Conservation (phyloP, 345 rosid genomes). For the Lenwebbia sp. region DNA sequence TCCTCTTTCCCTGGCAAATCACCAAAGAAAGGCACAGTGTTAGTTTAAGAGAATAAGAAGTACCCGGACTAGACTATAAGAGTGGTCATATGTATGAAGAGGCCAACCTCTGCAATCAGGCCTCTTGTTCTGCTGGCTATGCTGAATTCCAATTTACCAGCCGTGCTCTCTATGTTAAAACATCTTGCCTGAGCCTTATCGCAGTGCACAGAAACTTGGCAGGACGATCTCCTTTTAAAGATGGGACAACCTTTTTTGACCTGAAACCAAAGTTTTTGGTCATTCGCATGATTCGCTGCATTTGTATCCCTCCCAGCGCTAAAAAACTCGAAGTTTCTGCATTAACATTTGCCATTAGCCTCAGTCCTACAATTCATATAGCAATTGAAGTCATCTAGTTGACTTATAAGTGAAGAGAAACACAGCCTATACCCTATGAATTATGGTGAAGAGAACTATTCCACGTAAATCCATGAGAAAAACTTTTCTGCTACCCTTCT, state of each 20-base stretch:
- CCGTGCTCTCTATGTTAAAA: neutral
- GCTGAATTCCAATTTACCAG: conserved; percentile 13
- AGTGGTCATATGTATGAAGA: neutral
- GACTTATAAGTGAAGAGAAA: neutral
- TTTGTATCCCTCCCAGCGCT: conserved; percentile 27
- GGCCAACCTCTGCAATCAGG: conserved; percentile 26
- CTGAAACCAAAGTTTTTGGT: conserved; percentile 23
- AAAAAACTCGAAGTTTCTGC: conserved; percentile 14
- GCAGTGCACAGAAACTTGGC: conserved; percentile 9
- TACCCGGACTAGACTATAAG: neutral
- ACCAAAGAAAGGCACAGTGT: neutral
- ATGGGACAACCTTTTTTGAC: conserved; percentile 9
- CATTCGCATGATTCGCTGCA: neutral
- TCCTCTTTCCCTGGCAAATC: conserved; percentile 34
- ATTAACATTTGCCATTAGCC: neutral
- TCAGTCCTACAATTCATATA: neutral
- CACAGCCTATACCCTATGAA: conserved; percentile 10
- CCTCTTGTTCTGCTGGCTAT: conserved; percentile 11
- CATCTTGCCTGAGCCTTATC: neutral
- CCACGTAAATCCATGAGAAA: conserved; percentile 27
- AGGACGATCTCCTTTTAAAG: conserved; percentile 1
- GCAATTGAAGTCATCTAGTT: neutral
- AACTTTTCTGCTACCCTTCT: conserved; percentile 17
- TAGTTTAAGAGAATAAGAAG: neutral
- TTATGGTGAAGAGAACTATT: conserved; percentile 17